These are phyloP conservation scores for Zea luxurians DNA, from an alignment of 176 grass and related monocot genomes.

Conservation along the genomic window DNA sequence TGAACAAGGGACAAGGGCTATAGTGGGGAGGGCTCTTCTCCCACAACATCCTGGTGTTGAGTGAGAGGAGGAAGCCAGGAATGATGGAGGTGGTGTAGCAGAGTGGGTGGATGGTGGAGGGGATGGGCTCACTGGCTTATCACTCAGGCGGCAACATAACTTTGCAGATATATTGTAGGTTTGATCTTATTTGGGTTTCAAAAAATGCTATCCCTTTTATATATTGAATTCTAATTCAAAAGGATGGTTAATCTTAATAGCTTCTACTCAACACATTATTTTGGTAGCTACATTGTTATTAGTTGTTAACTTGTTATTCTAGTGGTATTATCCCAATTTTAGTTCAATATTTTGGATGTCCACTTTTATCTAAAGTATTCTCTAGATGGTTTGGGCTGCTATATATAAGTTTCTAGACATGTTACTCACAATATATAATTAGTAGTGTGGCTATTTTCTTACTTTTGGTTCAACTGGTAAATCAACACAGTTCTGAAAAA, in stretches of 20 bases:
- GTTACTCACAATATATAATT: constrained; percentile 6
- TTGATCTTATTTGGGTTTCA: constrained; percentile 32
- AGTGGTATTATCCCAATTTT: not conserved
- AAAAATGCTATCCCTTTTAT: constrained; percentile 6
- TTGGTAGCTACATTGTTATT: not conserved
- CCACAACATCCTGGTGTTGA: constrained; percentile 54
- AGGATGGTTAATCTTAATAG: constrained; percentile 19
- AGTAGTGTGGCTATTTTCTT: not conserved
- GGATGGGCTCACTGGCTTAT: constrained; percentile 70
- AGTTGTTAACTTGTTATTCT: constrained; percentile 21
- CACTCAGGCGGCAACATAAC: constrained; percentile 71
- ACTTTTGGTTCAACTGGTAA: constrained; percentile 8
- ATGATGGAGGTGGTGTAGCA: constrained; percentile 39
- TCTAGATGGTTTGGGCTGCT: not conserved
- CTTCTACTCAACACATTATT: not conserved
- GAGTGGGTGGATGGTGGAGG: constrained; percentile 65
- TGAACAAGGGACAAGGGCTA: constrained; percentile 30
- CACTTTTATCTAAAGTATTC: not conserved
- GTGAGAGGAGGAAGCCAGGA: constrained; percentile 40
- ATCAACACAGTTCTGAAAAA: not conserved
- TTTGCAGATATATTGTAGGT: constrained; percentile 90
- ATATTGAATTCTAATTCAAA: constrained; percentile 5
- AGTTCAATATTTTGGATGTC: not conserved
- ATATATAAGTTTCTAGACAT: constrained; percentile 2
- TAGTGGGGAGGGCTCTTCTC: constrained; percentile 50